Conservation (phyloP, 139 green algal species). For the Chlamydomonas incerta region DNA sequence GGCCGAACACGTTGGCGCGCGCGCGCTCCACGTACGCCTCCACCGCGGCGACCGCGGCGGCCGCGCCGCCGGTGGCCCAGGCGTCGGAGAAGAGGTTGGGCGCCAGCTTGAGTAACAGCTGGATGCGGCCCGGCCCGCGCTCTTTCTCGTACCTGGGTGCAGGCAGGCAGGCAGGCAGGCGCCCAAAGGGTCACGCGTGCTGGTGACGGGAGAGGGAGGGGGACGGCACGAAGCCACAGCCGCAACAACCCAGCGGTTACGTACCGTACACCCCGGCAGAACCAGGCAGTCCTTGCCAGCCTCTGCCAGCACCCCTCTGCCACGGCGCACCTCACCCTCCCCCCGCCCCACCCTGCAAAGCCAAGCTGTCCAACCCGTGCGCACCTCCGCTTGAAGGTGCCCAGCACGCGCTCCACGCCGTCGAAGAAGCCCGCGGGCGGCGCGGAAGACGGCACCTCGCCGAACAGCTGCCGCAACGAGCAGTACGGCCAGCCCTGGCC, state of each 20-base stretch:
- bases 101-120: slow-evolving; percentile 57
- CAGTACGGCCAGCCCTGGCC: slow-evolving; percentile 57
- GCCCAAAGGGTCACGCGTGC: too few species aligned
- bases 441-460: slow-evolving; percentile 18
- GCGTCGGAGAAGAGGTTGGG: slow-evolving; percentile 59
- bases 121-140: slow-evolving; percentile 52
- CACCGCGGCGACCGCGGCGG: slow-evolving; percentile 23
- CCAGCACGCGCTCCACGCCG: slow-evolving; percentile 61
- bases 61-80: slow-evolving; percentile 30
- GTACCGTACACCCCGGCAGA: too few species aligned
- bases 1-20: slow-evolving; percentile 47
- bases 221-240: too few species aligned
- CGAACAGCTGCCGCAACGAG: slow-evolving; percentile 51
- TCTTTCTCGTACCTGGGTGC: slow-evolving; percentile 68
- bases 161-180: too few species aligned
- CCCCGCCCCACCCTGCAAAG: too few species aligned
- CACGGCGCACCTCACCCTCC: too few species aligned
- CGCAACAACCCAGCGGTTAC: too few species aligned
- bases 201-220: too few species aligned
- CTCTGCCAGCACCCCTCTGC: too few species aligned
- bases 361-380: too few species aligned
- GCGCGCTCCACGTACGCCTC: slow-evolving; percentile 57
- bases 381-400: slow-evolving; percentile 67
- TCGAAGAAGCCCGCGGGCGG: slow-evolving; percentile 47
- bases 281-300: too few species aligned